Evolutionary conservation across 352 stramenopile species (phyloP).

Genomic region (Phytophthora chlamydospora): DNA sequence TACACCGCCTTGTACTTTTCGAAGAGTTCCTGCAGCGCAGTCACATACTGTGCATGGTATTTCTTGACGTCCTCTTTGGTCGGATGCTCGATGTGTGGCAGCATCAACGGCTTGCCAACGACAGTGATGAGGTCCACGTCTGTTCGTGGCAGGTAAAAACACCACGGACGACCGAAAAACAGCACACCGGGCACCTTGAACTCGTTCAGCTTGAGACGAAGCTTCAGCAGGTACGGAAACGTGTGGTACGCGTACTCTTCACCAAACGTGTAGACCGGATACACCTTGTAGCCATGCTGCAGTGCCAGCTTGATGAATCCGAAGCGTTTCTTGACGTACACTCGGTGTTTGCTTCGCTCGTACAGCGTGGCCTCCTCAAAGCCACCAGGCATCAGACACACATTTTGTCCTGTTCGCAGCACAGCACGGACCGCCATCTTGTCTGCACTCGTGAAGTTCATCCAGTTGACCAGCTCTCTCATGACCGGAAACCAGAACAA

Average conservation of each 20-base stretch:
- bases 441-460: conserved; percentile 50
- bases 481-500: conserved; percentile 67
- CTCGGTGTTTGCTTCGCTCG: conserved; percentile 72
- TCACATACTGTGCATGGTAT: conserved; percentile 90
- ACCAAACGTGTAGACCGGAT: conserved; percentile 92
- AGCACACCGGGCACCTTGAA: conserved; percentile 84
- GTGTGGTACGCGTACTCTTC: conserved; percentile 90
- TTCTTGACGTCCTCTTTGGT: conserved; percentile 86
- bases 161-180: conserved; percentile 69
- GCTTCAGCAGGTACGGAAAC: conserved; percentile 75
- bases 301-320: conserved; percentile 94
- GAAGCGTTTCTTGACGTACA: conserved; percentile 89
- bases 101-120: conserved; percentile 78
- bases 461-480: conserved; percentile 64
- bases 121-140: conserved; percentile 86
- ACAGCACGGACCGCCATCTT: conserved; percentile 50
- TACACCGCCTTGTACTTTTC: conserved; percentile 85
- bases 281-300: conserved; percentile 88
- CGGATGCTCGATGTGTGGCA: conserved; percentile 88
- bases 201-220: conserved; percentile 80
- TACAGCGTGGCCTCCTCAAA: conserved; percentile 95
- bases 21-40: conserved; percentile 79
- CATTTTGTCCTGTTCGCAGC: conserved; percentile 53
- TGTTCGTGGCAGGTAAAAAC: conserved; percentile 84
- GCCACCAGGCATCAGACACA: conserved; percentile 87